Base-by-base conservation (phyloP, 2,329 filamentous ascomycete genomes). In the Tolypocladium pustulatum region DNA sequence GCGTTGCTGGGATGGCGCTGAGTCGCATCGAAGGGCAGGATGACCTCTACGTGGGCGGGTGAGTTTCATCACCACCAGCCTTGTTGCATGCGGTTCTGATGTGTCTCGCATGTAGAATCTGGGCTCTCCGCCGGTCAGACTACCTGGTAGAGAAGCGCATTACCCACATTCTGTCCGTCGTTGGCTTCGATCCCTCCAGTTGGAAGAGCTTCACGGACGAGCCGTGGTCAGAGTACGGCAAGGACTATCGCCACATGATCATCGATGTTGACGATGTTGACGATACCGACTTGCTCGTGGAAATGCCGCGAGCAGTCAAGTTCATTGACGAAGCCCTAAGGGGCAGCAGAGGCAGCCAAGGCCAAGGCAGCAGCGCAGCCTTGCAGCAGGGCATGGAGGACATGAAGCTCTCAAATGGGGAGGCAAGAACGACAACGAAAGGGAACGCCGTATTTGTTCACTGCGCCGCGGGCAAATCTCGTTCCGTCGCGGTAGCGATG, bases 401-500 rank as follows among this genome's bases (percentile, higher is more conserved):
- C 13, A 41, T 59, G 49, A 34, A n/a, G 22, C 34, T 54, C 13
- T 41, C 41, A 12, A 37, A 20, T 15, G 12, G 32, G 5, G 37
- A 52, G 34, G 22, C 22, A 30, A 60, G 58, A 63, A 57, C 61
- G 61, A 37, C 53, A 17, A 62, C 60, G 61, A 60, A 49, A 57
- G 55, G 60, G 17, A 75, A 75, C 34, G 80, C 74, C 17, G 81
- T 85, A 34, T 81, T 80, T 58, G 81, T 85, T 12, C 79, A 82
- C 75, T 96, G 94, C 80, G 93, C 91, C 27, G 96, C 96, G 86
- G 94, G 94, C 57, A 96, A 95, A 75, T 97, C 92, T 38, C 89
- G 94, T 60, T 97, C 93, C 54, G 89, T 93, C 64, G 87, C 91
- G 37, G 84, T 90, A 64, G 82, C 90, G 58, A 82, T 95, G 59